These are phyloP conservation scores for Glonium stellatum DNA, from an alignment of 495 filamentous ascomycete species.

Conservation along the genomic window DNA sequence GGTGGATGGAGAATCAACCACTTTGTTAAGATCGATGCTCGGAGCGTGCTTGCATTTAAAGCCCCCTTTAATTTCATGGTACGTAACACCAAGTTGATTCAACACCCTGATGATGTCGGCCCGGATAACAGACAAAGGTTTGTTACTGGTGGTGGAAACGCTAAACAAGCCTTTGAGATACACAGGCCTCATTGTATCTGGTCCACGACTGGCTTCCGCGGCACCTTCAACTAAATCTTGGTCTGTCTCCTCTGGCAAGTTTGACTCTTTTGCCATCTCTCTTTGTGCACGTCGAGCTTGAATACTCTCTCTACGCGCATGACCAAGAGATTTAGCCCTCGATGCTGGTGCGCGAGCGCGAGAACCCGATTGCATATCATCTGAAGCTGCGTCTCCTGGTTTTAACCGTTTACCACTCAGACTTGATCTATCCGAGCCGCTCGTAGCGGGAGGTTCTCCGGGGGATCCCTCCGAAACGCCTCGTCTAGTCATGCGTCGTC, in stretches of 20 bases:
- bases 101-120: slow-evolving; percentile 88
- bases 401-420: slow-evolving; percentile 40
- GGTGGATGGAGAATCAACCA: slow-evolving; percentile 32
- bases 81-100: slow-evolving; percentile 79
- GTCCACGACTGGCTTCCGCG: slow-evolving; percentile 38
- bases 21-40: slow-evolving; percentile 78
- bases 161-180: slow-evolving; percentile 97
- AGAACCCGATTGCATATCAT: slow-evolving; percentile 37
- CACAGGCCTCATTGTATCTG: slow-evolving; percentile 77
- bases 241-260: slow-evolving; percentile 78
- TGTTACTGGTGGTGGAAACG: slow-evolving; percentile 91
- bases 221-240: slow-evolving; percentile 45
- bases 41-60: slow-evolving; percentile 84
- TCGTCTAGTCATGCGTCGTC: slow-evolving; percentile 53
- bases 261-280: slow-evolving; percentile 58
- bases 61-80: slow-evolving; percentile 83
- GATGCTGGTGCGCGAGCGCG: slow-evolving; percentile 52
- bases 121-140: slow-evolving; percentile 75
- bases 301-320: slow-evolving; percentile 83
- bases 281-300: slow-evolving; percentile 69
- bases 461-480: slow-evolving; percentile 49
- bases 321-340: slow-evolving; percentile 83
- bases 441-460: slow-evolving; percentile 61
- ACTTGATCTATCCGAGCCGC: slow-evolving; percentile 67
- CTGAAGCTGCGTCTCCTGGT: slow-evolving; percentile 36